Conservation (phyloP, 1,284 basidiomycete genomes). For the Megacollybia platyphylla region DNA sequence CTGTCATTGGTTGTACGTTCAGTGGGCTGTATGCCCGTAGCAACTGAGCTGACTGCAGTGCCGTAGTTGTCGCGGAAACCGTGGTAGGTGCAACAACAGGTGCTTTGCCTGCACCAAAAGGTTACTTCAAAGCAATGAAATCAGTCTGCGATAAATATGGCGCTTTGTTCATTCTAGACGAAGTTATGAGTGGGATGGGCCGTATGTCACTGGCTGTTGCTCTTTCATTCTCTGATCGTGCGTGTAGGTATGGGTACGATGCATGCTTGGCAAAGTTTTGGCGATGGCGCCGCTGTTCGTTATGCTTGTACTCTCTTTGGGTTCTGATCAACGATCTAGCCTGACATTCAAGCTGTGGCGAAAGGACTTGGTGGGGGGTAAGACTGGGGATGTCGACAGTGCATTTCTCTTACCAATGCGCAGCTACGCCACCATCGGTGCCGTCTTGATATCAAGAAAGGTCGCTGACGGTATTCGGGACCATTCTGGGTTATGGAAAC, state of each 20-base stretch:
- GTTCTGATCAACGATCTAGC: slow-evolving; percentile 17
- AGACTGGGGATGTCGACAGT: slow-evolving; percentile 54
- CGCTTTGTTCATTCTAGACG: slow-evolving; percentile 78
- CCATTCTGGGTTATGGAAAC: background rate
- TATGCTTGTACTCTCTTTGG: background rate
- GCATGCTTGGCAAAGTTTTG: slow-evolving; percentile 77
- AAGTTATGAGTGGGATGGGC: slow-evolving; percentile 82
- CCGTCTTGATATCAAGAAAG: background rate
- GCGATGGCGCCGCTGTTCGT: slow-evolving; percentile 48
- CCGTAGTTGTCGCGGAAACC: slow-evolving; percentile 64
- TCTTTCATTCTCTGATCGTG: slow-evolving; percentile 2
- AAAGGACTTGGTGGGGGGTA: slow-evolving; percentile 24
- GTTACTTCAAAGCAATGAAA: slow-evolving; percentile 76
- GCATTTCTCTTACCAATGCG: slow-evolving; percentile 35
- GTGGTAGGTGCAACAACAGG: slow-evolving; percentile 80
- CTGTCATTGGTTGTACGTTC: slow-evolving; percentile 61
- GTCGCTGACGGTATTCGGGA: slow-evolving; percentile 2
- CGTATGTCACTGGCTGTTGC: slow-evolving; percentile 28
- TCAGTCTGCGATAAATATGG: slow-evolving; percentile 81
- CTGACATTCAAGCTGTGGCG: slow-evolving; percentile 73
- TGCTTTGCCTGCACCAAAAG: slow-evolving; percentile 60
- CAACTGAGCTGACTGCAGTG: background rate
- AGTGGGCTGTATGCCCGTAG: background rate
- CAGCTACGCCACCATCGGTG: slow-evolving; percentile 1
- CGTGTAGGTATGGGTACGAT: slow-evolving; percentile 65